Percentiles rank a stretch among this genome's conserved stretches.
These are phyloP conservation scores for Vanrija sp. DNA, from an alignment of 1,284 basidiomycete species.

Conservation along the genomic window DNA sequence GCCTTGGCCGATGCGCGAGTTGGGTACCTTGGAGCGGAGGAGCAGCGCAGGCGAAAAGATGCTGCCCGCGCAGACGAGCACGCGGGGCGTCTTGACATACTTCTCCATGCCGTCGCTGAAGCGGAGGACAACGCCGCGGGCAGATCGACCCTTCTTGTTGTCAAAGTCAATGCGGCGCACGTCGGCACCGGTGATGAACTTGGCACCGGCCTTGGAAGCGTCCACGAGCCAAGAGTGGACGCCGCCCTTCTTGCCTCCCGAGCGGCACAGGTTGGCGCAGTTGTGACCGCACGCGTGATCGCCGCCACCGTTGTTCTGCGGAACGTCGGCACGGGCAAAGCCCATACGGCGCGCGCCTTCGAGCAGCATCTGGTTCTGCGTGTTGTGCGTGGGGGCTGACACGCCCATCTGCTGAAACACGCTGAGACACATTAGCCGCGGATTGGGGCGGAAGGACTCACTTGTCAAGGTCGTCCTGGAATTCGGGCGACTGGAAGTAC, in stretches of 20 bases:
- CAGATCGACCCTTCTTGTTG: constrained; percentile 6
- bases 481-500: constrained; percentile 9
- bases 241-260: constrained; percentile 20
- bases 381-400: constrained; percentile 14
- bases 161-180: constrained; percentile 48
- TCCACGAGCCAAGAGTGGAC: constrained; percentile 24
- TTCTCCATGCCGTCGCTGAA: constrained; percentile 23
- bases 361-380: constrained; percentile 19
- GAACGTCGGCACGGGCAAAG: constrained; percentile 15
- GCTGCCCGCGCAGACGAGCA: constrained; percentile 48
- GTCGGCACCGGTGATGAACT: constrained; percentile 14
- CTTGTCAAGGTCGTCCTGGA: constrained; percentile 7
- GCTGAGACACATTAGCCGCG: neutral
- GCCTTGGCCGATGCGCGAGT: constrained; percentile 50
- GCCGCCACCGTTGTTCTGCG: constrained; percentile 19
- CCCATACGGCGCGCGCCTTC: constrained; percentile 25
- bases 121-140: constrained; percentile 27
- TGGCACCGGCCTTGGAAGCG: constrained; percentile 14
- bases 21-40: constrained; percentile 48
- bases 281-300: constrained; percentile 5
- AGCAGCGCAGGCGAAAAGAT: constrained; percentile 51
- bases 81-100: constrained; percentile 42
- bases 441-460: neutral
- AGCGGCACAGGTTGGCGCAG: constrained; percentile 17
- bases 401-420: constrained; percentile 15